Percentiles rank a stretch among this genome's conserved stretches.
Conservation (phyloP, 2,329 filamentous ascomycete genomes). For the Zalaria obscura region DNA sequence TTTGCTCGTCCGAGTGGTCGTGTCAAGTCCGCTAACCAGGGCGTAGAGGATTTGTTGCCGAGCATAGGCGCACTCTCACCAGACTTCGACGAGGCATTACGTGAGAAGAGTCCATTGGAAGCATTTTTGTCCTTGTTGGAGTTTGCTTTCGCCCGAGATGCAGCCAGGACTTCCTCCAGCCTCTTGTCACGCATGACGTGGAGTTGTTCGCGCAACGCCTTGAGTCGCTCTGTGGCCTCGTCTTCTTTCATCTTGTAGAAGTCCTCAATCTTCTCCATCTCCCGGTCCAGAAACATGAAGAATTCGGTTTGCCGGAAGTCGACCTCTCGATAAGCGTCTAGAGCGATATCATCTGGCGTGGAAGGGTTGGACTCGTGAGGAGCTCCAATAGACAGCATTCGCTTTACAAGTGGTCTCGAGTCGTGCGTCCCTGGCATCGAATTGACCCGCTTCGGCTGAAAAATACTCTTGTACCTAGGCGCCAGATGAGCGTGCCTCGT, state of each 20-base stretch:
- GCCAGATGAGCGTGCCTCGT: conserved; percentile 17
- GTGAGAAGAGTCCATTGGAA: background rate
- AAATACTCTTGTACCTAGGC: conserved; percentile 11
- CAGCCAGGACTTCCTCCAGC: conserved; percentile 50
- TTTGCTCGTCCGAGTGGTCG: conserved; percentile 9
- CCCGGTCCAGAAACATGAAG: conserved; percentile 66
- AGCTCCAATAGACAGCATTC: conserved; percentile 29
- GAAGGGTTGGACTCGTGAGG: conserved; percentile 26
- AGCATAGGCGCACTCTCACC: conserved; percentile 1
- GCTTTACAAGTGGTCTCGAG: conserved; percentile 22
- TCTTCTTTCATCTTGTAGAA: conserved; percentile 86
- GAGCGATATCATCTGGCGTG: conserved; percentile 30
- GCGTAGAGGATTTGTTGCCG: background rate
- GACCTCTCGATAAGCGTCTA: conserved; percentile 48
- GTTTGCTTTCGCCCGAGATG: background rate
- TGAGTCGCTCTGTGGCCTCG: conserved; percentile 61
- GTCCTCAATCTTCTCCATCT: conserved; percentile 79
- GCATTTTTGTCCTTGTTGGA: background rate
- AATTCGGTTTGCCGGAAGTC: conserved; percentile 71
- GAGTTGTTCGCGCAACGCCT: conserved; percentile 63
- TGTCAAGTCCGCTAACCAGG: conserved; percentile 4
- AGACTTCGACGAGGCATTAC: conserved; percentile 1
- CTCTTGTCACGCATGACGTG: conserved; percentile 85
- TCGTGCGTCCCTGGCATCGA: conserved; percentile 17
- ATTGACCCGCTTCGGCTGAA: conserved; percentile 26